Conservation (phyloP, 768 basidiomycete species). For the Agaricus subrufescens region DNA sequence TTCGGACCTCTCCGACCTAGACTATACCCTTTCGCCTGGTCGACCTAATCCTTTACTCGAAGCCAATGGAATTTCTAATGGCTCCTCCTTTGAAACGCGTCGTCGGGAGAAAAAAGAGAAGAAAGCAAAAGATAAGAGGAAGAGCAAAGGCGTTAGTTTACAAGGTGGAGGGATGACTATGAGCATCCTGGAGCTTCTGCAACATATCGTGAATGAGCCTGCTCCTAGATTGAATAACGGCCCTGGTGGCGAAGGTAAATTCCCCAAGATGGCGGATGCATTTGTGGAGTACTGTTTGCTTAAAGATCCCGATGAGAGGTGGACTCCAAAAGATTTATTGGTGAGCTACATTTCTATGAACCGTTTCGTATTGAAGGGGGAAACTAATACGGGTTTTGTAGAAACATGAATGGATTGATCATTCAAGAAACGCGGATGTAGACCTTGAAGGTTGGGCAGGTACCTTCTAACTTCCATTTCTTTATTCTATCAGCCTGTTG, state of each 20-base stretch:
- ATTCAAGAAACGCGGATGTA: constrained; percentile 51
- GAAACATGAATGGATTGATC: constrained; percentile 75
- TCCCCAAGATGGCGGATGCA: constrained; percentile 66
- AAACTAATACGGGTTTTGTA: constrained; percentile 21
- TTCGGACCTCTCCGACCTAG: constrained; percentile 55
- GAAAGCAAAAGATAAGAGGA: constrained; percentile 72
- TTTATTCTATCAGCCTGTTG: neutral
- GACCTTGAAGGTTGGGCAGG: constrained; percentile 81
- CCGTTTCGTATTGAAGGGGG: neutral
- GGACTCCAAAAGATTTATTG: constrained; percentile 84
- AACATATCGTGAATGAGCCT: constrained; percentile 98
- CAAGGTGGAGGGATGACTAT: constrained; percentile 97
- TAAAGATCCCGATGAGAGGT: constrained; percentile 83
- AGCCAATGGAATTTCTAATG: neutral
- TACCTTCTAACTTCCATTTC: constrained; percentile 43
- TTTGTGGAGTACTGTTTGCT: constrained; percentile 89
- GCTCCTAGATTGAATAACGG: constrained; percentile 76
- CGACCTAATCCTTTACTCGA: constrained; percentile 47
- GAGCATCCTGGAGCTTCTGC: constrained; percentile 94
- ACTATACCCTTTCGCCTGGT: constrained; percentile 73
- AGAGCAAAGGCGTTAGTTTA: constrained; percentile 88
- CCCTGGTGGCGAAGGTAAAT: constrained; percentile 43
- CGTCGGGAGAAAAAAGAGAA: constrained; percentile 22
- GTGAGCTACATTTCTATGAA: constrained; percentile 36
- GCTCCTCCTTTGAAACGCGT: neutral